Evolutionary conservation across 371 early-diverging fungal species (phyloP), one percentile per base, ranked within the genome.

Genomic region (Syncephalis plumigaleata): DNA sequence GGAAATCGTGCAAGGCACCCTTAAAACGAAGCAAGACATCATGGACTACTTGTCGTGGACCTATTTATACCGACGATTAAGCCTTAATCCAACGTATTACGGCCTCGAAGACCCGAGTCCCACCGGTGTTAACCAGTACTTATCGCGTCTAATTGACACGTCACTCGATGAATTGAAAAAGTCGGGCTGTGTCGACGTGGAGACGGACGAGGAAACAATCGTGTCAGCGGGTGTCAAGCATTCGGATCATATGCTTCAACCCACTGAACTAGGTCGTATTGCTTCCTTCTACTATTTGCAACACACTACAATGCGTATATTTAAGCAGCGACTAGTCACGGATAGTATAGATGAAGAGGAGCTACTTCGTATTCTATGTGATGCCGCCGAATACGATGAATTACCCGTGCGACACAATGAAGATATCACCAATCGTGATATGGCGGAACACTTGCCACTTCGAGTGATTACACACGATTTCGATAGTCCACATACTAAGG

Each of bases 31-130:
- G 53, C 85, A 91, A 63, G 93, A 92, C 60, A 94, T 89, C 0
- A 66, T 93, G 51, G 90, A 91, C 49, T 94, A 89, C 54, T 53
- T 97, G 55, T 81, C 85, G 0, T 91, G 92, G 91, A 95, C 98
- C 1, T 97, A 89, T 52, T 71, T 94, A 40, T 93, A 81, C 67
- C 73, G 90, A 9, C 73, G 98, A 9, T 58, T 95, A 42, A 75
- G 77, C 52, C 80, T 79, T 60, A 97, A 97, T 56, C 98, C 98
- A 3, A 79, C 86, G 1, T 97, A 87, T 59, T 97, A 97, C 56
- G 93, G 89, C 0, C 65, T 87, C n/a, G 75, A 82, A 39, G 89
- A 84, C 37, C 48, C 71, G 46, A 64, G 81, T 0, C 76, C 73
- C 2, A 55, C 56, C 15, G 79, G 77, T 15, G 65, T 91, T 15